A percentile compares a stretch with the other conserved stretches of the same genome.
These are phyloP conservation scores for Tillandsia fasciculata DNA, from an alignment of 176 grass and related monocot genomes.

Conservation along the genomic window DNA sequence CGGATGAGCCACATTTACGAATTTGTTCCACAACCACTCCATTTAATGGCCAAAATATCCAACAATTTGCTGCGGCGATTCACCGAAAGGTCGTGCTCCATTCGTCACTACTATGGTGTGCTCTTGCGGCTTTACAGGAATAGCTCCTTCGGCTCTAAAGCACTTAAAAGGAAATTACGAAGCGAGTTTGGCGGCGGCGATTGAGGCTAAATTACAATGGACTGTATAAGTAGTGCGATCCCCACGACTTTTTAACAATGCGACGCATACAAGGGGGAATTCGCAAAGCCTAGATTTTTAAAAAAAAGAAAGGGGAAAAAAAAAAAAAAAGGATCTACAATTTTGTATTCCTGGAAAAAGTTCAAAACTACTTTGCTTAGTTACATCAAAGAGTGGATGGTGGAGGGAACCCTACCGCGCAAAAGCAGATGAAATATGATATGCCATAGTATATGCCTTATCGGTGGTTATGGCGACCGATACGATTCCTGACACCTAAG, in stretches of 20 bases:
- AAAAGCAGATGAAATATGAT: background rate
- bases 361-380: background rate
- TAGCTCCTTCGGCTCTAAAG: too few species aligned
- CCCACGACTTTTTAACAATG: background rate
- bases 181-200: background rate
- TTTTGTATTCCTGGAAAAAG: conserved; percentile 1
- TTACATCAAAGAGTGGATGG: background rate
- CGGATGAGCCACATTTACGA: too few species aligned
- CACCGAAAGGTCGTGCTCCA: too few species aligned
- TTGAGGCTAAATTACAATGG: background rate
- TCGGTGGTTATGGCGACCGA: conserved; percentile 12
- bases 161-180: too few species aligned
- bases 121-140: too few species aligned
- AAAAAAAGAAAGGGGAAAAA: background rate
- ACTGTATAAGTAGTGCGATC: background rate
- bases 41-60: too few species aligned
- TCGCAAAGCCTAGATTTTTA: background rate
- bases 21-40: too few species aligned
- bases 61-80: too few species aligned
- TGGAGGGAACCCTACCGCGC: background rate
- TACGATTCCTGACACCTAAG: conserved; percentile 47
- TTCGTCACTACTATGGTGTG: too few species aligned
- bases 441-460: background rate
- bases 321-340: conserved; percentile 4
- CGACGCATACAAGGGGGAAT: background rate